Evolutionary conservation across 129 eudicot genomes (phyloP).

Genomic region (Glebionis coronaria): DNA sequence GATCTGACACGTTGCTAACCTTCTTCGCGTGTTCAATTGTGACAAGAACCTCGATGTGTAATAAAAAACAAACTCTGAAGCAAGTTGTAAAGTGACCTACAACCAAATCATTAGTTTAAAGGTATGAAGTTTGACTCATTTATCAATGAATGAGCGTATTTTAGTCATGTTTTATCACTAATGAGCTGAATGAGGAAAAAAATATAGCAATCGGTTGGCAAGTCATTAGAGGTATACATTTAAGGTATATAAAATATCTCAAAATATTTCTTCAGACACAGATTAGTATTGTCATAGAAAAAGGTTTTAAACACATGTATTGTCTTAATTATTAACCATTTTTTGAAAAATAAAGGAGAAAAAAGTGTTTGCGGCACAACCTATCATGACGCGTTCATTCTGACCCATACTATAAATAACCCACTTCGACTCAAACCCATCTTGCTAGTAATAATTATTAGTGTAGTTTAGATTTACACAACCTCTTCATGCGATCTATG

Average conservation of each 20-base stretch:
- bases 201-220: too few relatives aligned
- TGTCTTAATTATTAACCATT: too few relatives aligned
- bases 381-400: neutral
- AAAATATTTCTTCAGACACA: neutral
- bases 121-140: too few relatives aligned
- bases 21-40: conserved; percentile 49
- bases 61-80: conserved; percentile 44
- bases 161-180: too few relatives aligned
- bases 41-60: conserved; percentile 26
- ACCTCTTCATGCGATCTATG: neutral
- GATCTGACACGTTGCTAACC: conserved; percentile 29
- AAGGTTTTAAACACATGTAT: neutral
- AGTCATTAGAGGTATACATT: neutral
- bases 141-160: too few relatives aligned
- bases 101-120: conserved; percentile 11
- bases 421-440: too few relatives aligned
- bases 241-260: too few relatives aligned
- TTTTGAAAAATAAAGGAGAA: too few relatives aligned
- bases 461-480: conserved; percentile 3
- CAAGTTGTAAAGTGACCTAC: conserved; percentile 57
- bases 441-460: too few relatives aligned
- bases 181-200: too few relatives aligned
- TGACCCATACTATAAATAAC: too few relatives aligned
- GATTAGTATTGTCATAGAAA: too few relatives aligned
- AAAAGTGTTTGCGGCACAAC: neutral